Conservation (phyloP, 1,284 basidiomycete genomes). For the Porodaedalea pini region DNA sequence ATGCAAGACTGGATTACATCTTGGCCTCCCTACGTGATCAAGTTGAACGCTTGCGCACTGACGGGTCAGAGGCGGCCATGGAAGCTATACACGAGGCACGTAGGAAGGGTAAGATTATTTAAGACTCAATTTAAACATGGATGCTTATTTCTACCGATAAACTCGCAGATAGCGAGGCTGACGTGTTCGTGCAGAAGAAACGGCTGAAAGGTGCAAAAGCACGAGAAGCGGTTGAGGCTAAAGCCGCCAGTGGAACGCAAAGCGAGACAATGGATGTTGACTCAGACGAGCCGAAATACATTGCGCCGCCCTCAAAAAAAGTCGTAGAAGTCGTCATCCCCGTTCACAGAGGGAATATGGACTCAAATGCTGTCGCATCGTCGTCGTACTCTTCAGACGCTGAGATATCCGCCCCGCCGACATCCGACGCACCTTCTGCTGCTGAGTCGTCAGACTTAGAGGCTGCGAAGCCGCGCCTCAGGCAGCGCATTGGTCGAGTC, state of each 20-base stretch:
- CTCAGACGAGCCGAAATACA: slow-evolving; percentile 25
- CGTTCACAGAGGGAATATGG: slow-evolving; percentile 20
- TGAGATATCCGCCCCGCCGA: slow-evolving; percentile 14
- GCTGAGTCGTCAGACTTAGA: slow-evolving; percentile 27
- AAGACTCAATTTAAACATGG: background rate
- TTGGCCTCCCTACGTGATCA: slow-evolving; percentile 60
- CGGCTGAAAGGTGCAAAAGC: slow-evolving; percentile 72
- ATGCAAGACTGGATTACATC: slow-evolving; percentile 67
- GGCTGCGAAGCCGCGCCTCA: slow-evolving; percentile 29
- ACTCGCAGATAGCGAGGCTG: slow-evolving; percentile 42
- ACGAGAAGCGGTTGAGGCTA: slow-evolving; percentile 47
- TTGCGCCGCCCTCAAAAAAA: slow-evolving; percentile 38
- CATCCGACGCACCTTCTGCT: slow-evolving; percentile 23
- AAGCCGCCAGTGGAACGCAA: slow-evolving; percentile 20
- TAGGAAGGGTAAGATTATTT: slow-evolving; percentile 46
- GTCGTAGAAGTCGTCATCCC: slow-evolving; percentile 53
- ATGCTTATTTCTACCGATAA: slow-evolving; percentile 5
- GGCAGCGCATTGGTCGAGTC: slow-evolving; percentile 32
- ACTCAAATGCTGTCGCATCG: slow-evolving; percentile 20
- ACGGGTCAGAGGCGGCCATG: slow-evolving; percentile 60
- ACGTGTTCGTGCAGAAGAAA: slow-evolving; percentile 53
- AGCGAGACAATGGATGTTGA: slow-evolving; percentile 15
- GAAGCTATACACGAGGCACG: slow-evolving; percentile 59
- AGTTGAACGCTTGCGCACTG: slow-evolving; percentile 59
- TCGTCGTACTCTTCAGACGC: slow-evolving; percentile 9